Evolutionary conservation across 768 basidiomycete species (phyloP).

Genomic region (Royoungia palumana): DNA sequence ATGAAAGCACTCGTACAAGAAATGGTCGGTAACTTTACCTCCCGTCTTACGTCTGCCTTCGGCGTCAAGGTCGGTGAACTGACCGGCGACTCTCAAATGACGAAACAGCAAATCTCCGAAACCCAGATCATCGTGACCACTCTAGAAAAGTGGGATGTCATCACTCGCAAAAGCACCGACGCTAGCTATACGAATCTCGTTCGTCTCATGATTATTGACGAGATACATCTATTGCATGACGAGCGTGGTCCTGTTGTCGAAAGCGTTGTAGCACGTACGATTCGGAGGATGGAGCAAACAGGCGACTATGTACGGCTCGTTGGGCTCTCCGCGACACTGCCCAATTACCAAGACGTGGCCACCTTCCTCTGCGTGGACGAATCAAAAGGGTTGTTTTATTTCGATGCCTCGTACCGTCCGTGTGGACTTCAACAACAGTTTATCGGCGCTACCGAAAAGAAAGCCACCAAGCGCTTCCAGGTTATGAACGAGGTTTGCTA

Average conservation of each 20-base stretch:
- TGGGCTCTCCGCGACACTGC: slow-evolving; percentile 94
- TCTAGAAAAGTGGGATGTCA: slow-evolving; percentile 99
- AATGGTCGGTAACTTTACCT: slow-evolving; percentile 92
- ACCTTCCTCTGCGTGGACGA: slow-evolving; percentile 94
- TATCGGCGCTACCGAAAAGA: slow-evolving; percentile 97
- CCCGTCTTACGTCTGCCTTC: slow-evolving; percentile 57
- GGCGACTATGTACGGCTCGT: slow-evolving; percentile 90
- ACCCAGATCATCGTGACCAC: slow-evolving; percentile 99
- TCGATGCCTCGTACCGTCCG: slow-evolving; percentile 93
- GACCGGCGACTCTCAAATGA: slow-evolving; percentile 97
- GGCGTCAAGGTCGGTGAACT: slow-evolving; percentile 91
- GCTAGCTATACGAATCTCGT: slow-evolving; percentile 97
- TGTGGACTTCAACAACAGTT: slow-evolving; percentile 96
- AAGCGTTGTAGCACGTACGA: slow-evolving; percentile 83
- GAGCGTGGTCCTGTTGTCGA: slow-evolving; percentile 97
- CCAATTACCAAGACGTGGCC: slow-evolving; percentile 97
- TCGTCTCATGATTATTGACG: slow-evolving; percentile 94
- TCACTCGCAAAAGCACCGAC: slow-evolving; percentile 96
- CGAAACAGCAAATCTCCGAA: slow-evolving; percentile 93
- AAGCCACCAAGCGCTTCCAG: slow-evolving; percentile 97
- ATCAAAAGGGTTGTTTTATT: slow-evolving; percentile 92
- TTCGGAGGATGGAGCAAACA: slow-evolving; percentile 93
- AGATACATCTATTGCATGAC: slow-evolving; percentile 96
- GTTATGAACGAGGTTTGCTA: slow-evolving; percentile 99
- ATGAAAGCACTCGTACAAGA: slow-evolving; percentile 99